Percentiles rank a stretch among this genome's conserved stretches.
These are phyloP conservation scores for Canavalia ensiformis DNA, from an alignment of 306 rosid species.

Conservation along the genomic window DNA sequence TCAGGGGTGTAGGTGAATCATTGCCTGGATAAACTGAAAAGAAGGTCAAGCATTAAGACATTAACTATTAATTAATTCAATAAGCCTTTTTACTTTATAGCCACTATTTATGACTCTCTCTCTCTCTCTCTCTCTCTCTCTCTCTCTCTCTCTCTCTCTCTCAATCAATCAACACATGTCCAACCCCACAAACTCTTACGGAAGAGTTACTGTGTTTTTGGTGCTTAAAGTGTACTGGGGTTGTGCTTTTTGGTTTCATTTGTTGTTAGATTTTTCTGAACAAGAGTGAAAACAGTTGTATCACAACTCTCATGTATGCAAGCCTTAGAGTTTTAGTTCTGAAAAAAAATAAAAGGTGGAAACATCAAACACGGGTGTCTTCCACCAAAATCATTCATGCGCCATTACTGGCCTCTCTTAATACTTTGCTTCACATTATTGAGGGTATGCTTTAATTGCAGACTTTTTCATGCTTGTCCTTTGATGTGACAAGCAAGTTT, in stretches of 20 bases:
- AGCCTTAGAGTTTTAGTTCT: conserved; percentile 46
- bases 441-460: conserved; percentile 64
- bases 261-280: conserved; percentile 39
- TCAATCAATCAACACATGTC: conserved; percentile 35
- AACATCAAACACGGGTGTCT: conserved; percentile 37
- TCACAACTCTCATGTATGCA: conserved; percentile 57
- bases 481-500: conserved; percentile 54
- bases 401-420: conserved; percentile 34
- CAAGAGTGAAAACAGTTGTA: conserved; percentile 46
- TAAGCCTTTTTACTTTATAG: conserved; percentile 46
- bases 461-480: conserved; percentile 44
- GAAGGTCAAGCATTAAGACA: conserved; percentile 56
- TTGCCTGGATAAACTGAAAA: conserved; percentile 41
- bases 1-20: conserved; percentile 35
- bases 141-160: background rate
- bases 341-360: conserved; percentile 2
- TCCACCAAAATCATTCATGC: conserved; percentile 49
- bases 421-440: conserved; percentile 50
- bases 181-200: conserved; percentile 54
- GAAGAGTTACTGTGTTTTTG: conserved; percentile 47
- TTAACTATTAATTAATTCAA: conserved; percentile 4
- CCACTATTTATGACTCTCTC: conserved; percentile 18
- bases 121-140: background rate
- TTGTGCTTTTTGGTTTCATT: conserved; percentile 61
- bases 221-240: conserved; percentile 46